Evolutionary conservation across 2,329 filamentous ascomycete species (phyloP).

Genomic region (Cladosporium halotolerans): DNA sequence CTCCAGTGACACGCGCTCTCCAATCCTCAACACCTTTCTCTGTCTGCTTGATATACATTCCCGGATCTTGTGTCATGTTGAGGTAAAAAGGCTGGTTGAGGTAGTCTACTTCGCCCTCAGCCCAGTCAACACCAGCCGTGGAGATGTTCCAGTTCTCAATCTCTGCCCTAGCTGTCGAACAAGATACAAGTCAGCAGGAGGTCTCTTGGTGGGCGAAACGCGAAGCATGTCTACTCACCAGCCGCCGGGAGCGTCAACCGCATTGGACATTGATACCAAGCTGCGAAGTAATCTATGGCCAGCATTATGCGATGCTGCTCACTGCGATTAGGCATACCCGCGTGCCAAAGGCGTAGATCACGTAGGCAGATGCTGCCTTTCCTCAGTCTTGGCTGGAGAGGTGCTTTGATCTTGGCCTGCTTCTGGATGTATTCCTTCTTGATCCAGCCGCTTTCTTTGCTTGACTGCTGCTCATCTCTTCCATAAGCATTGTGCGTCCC

Average conservation of each 20-base stretch:
- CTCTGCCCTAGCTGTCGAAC: conserved; percentile 21
- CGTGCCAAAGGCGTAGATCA: conserved; percentile 46
- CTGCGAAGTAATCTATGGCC: conserved; percentile 33
- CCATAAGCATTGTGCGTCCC: conserved; percentile 41
- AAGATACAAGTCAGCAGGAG: too few relatives aligned
- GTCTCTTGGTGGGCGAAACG: too few relatives aligned
- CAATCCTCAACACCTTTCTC: conserved; percentile 14
- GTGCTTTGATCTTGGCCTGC: conserved; percentile 29
- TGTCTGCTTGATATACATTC: conserved; percentile 13
- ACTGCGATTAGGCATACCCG: conserved; percentile 43
- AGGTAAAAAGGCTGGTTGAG: conserved; percentile 23
- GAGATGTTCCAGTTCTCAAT: conserved; percentile 31
- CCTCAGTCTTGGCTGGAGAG: conserved; percentile 36
- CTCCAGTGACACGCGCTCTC: conserved; percentile 11
- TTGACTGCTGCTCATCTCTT: conserved; percentile 23
- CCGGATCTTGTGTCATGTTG: conserved; percentile 17
- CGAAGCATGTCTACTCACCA: too few relatives aligned
- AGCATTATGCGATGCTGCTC: conserved; percentile 42
- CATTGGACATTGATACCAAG: conserved; percentile 32
- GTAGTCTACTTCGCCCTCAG: conserved; percentile 33
- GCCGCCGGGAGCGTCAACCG: conserved; percentile 28
- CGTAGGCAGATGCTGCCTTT: conserved; percentile 43
- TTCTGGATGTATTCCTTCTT: conserved; percentile 29
- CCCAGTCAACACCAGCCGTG: conserved; percentile 32
- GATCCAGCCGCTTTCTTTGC: conserved; percentile 25